phyloP scores from a whole-genome alignment of 257 asterid genomes.

The Capsicum rhomboideum region DNA sequence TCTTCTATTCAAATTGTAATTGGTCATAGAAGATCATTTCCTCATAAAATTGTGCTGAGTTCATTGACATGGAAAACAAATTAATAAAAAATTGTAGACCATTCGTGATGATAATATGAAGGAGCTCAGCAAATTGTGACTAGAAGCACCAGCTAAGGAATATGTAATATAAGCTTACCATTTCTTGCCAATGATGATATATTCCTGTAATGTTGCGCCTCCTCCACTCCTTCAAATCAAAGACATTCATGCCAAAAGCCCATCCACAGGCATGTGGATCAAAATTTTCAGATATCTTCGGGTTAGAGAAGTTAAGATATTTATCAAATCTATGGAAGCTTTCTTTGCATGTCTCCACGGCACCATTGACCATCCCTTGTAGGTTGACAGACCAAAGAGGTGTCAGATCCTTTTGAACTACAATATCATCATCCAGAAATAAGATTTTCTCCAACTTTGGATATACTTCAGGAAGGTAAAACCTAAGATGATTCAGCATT shows the following conservation, averaged over 20 bases:
- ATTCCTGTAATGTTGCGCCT: conserved; percentile 87
- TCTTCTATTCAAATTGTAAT: not conserved
- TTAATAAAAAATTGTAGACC: not conserved
- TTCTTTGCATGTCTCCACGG: conserved; percentile 93
- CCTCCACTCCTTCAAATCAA: conserved; percentile 83
- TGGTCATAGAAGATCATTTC: not conserved
- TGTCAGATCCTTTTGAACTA: conserved; percentile 88
- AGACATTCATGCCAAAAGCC: conserved; percentile 95
- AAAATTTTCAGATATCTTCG: conserved; percentile 69
- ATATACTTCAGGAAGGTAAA: conserved; percentile 89
- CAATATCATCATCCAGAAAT: conserved; percentile 92
- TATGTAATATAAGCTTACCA: conserved; percentile 34
- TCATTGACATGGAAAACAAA: not conserved
- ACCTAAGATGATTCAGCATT: conserved; percentile 91
- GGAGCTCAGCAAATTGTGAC: not conserved
- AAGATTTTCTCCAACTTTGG: conserved; percentile 81
- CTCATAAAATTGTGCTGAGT: not conserved
- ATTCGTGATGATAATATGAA: not conserved
- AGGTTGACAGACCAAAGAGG: conserved; percentile 80
- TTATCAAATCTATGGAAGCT: conserved; percentile 94
- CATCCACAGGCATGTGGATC: conserved; percentile 93
- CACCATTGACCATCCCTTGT: conserved; percentile 93
- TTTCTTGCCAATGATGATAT: conserved; percentile 81
- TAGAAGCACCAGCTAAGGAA: not conserved
- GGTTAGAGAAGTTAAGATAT: conserved; percentile 86